phyloP scores from a whole-genome alignment of 1,284 basidiomycete species.

The Ceratobasidium sp. region DNA sequence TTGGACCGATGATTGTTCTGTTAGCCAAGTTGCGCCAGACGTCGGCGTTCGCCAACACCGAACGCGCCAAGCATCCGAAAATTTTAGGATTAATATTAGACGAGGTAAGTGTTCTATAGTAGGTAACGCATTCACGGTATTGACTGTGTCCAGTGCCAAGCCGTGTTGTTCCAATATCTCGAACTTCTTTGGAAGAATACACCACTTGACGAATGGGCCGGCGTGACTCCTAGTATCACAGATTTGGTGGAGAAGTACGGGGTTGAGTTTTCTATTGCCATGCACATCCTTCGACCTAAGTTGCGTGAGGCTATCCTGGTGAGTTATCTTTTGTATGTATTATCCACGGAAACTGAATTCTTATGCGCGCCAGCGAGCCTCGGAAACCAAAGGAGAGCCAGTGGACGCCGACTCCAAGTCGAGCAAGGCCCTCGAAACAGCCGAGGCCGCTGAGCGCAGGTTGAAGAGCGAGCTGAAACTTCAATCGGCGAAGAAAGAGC shows the following conservation, averaged over 20 bases:
- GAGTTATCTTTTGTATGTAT: constrained; percentile 47
- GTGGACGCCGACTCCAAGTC: constrained; percentile 14
- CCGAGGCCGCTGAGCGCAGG: constrained; percentile 33
- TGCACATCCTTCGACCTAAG: constrained; percentile 88
- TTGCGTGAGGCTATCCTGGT: constrained; percentile 70
- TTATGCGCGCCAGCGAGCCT: constrained; percentile 11
- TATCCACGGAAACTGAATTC: not conserved
- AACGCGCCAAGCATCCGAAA: constrained; percentile 63
- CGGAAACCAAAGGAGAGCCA: constrained; percentile 28
- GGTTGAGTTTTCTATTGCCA: constrained; percentile 81
- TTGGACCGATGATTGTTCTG: constrained; percentile 33
- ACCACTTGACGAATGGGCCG: constrained; percentile 51
- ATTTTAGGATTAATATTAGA: constrained; percentile 86
- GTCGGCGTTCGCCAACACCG: constrained; percentile 33
- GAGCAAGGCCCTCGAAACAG: constrained; percentile 18
- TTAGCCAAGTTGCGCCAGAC: constrained; percentile 38
- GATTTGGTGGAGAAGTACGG: constrained; percentile 76
- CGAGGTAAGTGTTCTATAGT: constrained; percentile 57
- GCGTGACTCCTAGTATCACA: constrained; percentile 63
- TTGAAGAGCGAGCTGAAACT: constrained; percentile 41
- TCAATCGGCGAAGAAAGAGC: constrained; percentile 37
- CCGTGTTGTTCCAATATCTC: constrained; percentile 59
- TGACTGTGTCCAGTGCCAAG: constrained; percentile 51
- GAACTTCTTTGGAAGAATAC: constrained; percentile 54
- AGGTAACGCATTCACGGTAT: not conserved